Conservation (phyloP, 768 basidiomycete species). For the Amanita thiersii region DNA sequence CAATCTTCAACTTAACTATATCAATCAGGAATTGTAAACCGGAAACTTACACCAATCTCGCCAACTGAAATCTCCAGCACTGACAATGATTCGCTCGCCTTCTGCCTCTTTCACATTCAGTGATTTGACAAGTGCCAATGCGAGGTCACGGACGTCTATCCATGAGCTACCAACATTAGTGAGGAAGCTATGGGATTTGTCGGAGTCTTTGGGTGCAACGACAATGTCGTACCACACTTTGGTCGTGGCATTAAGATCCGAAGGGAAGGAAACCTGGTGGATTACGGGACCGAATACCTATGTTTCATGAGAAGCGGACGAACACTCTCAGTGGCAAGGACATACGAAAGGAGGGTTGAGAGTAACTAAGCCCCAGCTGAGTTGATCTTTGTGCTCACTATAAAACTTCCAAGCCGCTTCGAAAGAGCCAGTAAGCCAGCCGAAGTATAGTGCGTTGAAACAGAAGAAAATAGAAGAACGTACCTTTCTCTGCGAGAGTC, state of each 20-base stretch:
- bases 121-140: neutral
- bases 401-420: conserved; percentile 1
- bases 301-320: neutral
- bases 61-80: neutral
- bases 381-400: neutral
- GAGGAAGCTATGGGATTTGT: neutral
- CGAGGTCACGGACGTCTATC: conserved; percentile 7
- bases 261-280: neutral
- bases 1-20: neutral
- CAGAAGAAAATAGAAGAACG: neutral
- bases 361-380: conserved; percentile 3
- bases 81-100: conserved; percentile 4
- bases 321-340: neutral
- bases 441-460: neutral
- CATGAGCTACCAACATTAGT: neutral
- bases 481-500: conserved; percentile 54
- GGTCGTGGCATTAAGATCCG: neutral
- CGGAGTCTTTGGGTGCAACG: neutral
- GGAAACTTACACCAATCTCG: conserved; percentile 7
- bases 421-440: neutral
- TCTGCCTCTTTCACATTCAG: neutral
- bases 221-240: neutral
- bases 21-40: neutral
- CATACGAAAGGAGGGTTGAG: conserved; percentile 2
- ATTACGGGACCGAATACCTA: conserved; percentile 1